Conservation (phyloP, 202 grass and related monocot species). For the Schoenoplectus triqueter region DNA sequence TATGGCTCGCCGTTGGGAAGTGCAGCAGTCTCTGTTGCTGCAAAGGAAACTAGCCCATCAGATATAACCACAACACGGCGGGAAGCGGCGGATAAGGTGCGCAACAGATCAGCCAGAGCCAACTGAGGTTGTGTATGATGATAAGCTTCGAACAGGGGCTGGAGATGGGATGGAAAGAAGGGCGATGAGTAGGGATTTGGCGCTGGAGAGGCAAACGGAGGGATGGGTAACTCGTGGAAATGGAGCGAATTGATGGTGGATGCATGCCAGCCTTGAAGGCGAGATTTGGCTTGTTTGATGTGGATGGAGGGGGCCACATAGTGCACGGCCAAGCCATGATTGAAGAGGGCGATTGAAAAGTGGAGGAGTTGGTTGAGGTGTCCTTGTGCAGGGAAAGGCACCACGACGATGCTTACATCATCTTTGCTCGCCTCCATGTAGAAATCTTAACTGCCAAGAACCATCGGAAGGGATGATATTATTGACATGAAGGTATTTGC, state of each 20-base stretch:
- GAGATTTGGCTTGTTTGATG: conserved; percentile 50
- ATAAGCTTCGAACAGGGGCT: conserved; percentile 45
- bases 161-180: conserved; percentile 52
- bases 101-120: conserved; percentile 31
- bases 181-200: conserved; percentile 35
- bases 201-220: conserved; percentile 34
- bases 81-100: conserved; percentile 35
- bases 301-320: conserved; percentile 60
- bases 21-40: conserved; percentile 43
- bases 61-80: conserved; percentile 49
- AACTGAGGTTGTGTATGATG: conserved; percentile 24
- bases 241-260: conserved; percentile 23
- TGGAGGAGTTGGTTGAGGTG: conserved; percentile 91
- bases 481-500: too few species aligned
- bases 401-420: conserved; percentile 54
- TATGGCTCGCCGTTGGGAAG: conserved; percentile 60
- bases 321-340: conserved; percentile 54
- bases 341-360: conserved; percentile 56
- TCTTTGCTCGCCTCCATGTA: too few species aligned
- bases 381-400: conserved; percentile 77
- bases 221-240: conserved; percentile 52
- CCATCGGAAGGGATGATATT: too few species aligned
- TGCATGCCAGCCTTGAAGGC: conserved; percentile 54
- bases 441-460: too few species aligned
- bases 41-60: conserved; percentile 53